Base-by-base conservation (phyloP, 345 rosid species). In the Rhodamnia argentea region DNA sequence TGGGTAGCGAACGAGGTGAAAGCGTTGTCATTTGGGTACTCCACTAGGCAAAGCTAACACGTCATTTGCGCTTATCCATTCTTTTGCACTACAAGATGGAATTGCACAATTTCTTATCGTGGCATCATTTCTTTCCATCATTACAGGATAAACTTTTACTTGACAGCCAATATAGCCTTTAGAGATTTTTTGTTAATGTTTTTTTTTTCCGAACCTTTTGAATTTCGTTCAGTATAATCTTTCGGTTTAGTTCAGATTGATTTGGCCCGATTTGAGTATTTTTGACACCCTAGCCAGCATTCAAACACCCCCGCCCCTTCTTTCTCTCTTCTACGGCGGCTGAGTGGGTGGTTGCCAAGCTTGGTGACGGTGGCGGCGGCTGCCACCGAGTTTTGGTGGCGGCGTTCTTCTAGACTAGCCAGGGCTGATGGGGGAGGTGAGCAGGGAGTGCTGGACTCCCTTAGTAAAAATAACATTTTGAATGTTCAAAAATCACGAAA, bases 281-380 rank as follows among this genome's bases (percentile, higher is more conserved):
- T 47, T 50, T 50, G 12, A 50, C 51, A 50, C 51, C 51, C 12
- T 50, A 50, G 12, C 51, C 51, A 3, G 51, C 51, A 50, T 50
- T 10, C 51, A 50, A 50, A 3, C 12, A 50, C 51, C 51, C 12
- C 51, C 51, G 12, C 51, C 51, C 11, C 11, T 10, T 50, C 13
- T 50, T 12, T 50, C 51, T 10, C 50, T 44, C 47, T 8, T 8
- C 8, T 2, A 50, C 10, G 51, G 51, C 51, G 13, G 51, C 51
- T 2, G 10, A 50, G 51, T 50, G 10, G 51, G 51, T 50, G 51
- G 51, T 10, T 50, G 51, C 51, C 51, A 32, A 15, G 76, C 37
- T 64, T 9, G 76, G 76, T 64, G 44, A 32, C 0, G 13, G 13
- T 2, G 0, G 6, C 0, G 3, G 3, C 1, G 10, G 40, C 13